Conservation (phyloP, 2,329 filamentous ascomycete genomes). For the Exophiala sp. region DNA sequence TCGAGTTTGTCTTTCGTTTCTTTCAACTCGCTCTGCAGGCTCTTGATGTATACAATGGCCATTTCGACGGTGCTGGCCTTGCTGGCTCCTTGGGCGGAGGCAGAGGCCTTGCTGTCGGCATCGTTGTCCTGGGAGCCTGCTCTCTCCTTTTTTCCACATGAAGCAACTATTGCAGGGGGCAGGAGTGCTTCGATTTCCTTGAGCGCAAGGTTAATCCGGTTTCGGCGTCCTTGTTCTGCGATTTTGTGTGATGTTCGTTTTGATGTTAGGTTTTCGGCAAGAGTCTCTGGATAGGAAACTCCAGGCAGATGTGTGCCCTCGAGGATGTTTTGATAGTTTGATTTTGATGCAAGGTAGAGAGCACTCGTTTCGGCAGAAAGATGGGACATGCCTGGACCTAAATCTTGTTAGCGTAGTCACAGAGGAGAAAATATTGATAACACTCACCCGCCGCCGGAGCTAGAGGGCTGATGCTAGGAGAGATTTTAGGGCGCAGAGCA, state of each 20-base stretch:
- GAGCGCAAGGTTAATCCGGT: slow-evolving; percentile 90
- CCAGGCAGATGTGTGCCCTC: slow-evolving; percentile 89
- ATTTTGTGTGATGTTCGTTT: slow-evolving; percentile 98
- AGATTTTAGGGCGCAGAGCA: slow-evolving; percentile 82
- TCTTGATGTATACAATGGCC: slow-evolving; percentile 92
- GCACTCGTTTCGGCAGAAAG: slow-evolving; percentile 59
- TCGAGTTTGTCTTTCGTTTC: slow-evolving; percentile 62
- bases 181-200: slow-evolving; percentile 86
- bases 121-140: slow-evolving; percentile 34
- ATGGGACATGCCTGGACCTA: slow-evolving; percentile 32
- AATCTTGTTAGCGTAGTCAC: slow-evolving; percentile 11
- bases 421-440: slow-evolving; percentile 28
- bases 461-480: slow-evolving; percentile 88
- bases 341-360: slow-evolving; percentile 85
- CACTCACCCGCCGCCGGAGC: slow-evolving; percentile 66
- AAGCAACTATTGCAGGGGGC: slow-evolving; percentile 54
- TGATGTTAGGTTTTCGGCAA: slow-evolving; percentile 90
- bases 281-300: slow-evolving; percentile 81
- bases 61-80: slow-evolving; percentile 98
- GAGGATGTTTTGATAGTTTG: slow-evolving; percentile 95
- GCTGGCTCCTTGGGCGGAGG: slow-evolving; percentile 63
- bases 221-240: slow-evolving; percentile 90
- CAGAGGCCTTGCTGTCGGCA: slow-evolving; percentile 38
- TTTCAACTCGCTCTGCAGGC: slow-evolving; percentile 69
- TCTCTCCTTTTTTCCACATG: slow-evolving; percentile 32